Evolutionary conservation across 2,329 filamentous ascomycete species (phyloP), one percentile per base, ranked within the genome.

Genomic region (Colletotrichum zoysiae): DNA sequence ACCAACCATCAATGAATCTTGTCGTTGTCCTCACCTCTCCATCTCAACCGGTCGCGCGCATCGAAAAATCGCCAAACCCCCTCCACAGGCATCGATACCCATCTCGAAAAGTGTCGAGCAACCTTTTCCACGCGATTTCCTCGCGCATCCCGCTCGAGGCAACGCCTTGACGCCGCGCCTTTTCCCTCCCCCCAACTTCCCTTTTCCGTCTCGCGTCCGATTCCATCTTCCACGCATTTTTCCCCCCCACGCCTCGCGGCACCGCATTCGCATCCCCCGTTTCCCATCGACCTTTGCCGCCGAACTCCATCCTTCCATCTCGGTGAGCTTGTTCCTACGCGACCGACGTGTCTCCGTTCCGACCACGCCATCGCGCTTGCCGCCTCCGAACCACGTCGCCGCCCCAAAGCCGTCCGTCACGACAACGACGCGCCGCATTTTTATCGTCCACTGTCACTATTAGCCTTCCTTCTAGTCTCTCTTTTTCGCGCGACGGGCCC

Each of bases 41-140:
- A 84, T 85, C 83, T 84, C 82, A 83, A 81, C 78, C 78, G 82
- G 83, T 83, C 80, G 85, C 87, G 86, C 87, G 87, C 87, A 89
- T 89, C 86, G 76, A 78, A 87, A 87, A 86, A 87, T 88, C 87
- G 84, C 86, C 86, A 85, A 84, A 86, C 85, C 86, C 82, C 85
- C 84, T 85, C 84, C 84, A 84, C 85, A 86, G 85, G 82, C 86
- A 89, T 89, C 87, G 82, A 86, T 82, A 83, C 80, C 84, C 86
- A 88, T 89, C 86, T 82, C 81, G 81, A 85, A 83, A 84, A 81
- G 80, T 82, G 82, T 82, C 84, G 82, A 84, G 83, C 82, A 83
- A 83, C 82, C 82, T 82, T 84, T 85, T 83, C 82, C 84, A 87
- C 86, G 86, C 87, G 84, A 84, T 84, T 86, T 84, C 81, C 80